Conservation (phyloP, 176 grass and related monocot species). For the Phragmites australis region DNA sequence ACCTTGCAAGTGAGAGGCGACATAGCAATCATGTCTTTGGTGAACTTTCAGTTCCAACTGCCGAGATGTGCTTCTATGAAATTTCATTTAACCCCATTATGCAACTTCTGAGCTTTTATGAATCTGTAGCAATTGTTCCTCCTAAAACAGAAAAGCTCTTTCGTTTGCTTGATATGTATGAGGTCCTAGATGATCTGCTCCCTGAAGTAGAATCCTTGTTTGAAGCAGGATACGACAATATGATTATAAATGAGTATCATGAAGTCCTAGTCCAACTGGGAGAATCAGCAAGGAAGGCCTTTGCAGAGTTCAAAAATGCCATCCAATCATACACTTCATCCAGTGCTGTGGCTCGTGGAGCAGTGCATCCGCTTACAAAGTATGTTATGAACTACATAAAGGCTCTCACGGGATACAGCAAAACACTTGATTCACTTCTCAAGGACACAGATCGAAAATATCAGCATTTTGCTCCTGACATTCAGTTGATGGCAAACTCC, state of each 20-base stretch:
- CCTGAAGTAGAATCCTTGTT: conserved; percentile 66
- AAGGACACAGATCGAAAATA: conserved; percentile 47
- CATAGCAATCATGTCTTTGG: conserved; percentile 74
- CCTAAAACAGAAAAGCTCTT: conserved; percentile 80
- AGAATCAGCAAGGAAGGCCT: conserved; percentile 58
- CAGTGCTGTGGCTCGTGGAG: conserved; percentile 54
- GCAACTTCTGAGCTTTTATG: conserved; percentile 69
- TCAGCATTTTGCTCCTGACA: conserved; percentile 37
- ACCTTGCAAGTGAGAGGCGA: conserved; percentile 78
- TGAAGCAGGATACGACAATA: conserved; percentile 45
- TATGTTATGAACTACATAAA: conserved; percentile 99
- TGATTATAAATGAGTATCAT: conserved; percentile 71
- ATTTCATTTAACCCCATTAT: conserved; percentile 71
- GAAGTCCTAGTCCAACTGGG: conserved; percentile 70
- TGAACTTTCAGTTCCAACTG: conserved; percentile 56
- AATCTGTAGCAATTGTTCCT: conserved; percentile 61
- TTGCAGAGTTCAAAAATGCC: conserved; percentile 66
- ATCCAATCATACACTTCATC: conserved; percentile 68
- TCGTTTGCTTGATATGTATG: conserved; percentile 83
- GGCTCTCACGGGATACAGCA: conserved; percentile 66
- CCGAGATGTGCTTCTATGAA: conserved; percentile 76
- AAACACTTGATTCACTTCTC: conserved; percentile 75
- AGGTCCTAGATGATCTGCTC: conserved; percentile 58
- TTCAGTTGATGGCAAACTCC: conserved; percentile 27
- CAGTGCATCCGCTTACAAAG: conserved; percentile 75